Base-by-base conservation (phyloP, 106 monocot species). In the Hemerocallis citrina region DNA sequence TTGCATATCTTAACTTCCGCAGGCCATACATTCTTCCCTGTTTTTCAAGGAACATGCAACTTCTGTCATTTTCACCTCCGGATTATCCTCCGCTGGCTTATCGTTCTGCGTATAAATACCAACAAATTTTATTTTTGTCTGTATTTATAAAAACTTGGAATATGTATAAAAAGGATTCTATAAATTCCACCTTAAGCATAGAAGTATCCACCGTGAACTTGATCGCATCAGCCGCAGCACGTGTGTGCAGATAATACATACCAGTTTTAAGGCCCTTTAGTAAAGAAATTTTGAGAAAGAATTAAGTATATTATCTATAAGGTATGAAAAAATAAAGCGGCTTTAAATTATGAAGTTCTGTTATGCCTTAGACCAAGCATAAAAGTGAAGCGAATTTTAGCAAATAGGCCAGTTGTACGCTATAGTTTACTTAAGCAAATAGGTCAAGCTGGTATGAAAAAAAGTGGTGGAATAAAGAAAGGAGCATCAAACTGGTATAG, bases 31-130 rank as follows among this genome's bases (percentile, higher is more conserved):
- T 17, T 75, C 84, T 14, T 89, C 88, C 52, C 64, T 47, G 65
- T 89, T 89, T 38, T 80, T 74, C 36, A 89, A 68, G 15, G 88
- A 89, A 66, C 88, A 89, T 62, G 72, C 80, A 45, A 84, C 33
- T 61, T 83, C 77, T 9, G 88, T 80, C 74, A 89, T 71, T 65
- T 84, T 77, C 5, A 49, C 63, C 56, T 76, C 64, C 5, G 65
- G 39, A 38, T 81, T 74, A 39, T 67, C 74, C 39, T 88, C 66
- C 29, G 15, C 51, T 52, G 60, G 59, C 63, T 68, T 61, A 34
- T 61, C 44, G 1, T 71, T 57, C 73, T 79, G 73, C 49, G 50
- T 27, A 21, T 46, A 17, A 45, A 3, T 11, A 17, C 1, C 17
- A 63, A 16, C 16, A 32, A 12, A 23, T 32, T 45, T 37, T 13